These are phyloP conservation scores for Solanum gracilifrons DNA, from an alignment of 257 asterid species.

Conservation along the genomic window DNA sequence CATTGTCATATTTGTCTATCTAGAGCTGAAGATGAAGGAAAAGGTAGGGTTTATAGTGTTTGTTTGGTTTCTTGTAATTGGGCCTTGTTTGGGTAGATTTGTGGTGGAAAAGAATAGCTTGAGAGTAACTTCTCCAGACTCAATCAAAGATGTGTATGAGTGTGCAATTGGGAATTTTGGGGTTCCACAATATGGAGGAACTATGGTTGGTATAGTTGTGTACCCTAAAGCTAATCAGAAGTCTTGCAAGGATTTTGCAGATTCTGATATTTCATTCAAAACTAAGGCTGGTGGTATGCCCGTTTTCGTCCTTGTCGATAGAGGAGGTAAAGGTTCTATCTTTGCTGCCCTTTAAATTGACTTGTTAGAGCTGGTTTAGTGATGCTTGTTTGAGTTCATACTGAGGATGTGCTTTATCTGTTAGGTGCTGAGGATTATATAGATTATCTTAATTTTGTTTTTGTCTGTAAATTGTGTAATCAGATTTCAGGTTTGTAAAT, in stretches of 20 bases:
- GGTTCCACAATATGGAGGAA: constrained; percentile 91
- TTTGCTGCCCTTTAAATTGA: neutral
- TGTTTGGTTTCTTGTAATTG: constrained; percentile 35
- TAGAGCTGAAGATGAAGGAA: constrained; percentile 32
- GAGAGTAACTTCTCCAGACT: constrained; percentile 71
- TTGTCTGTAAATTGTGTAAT: neutral
- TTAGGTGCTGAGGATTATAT: neutral
- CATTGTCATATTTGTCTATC: neutral
- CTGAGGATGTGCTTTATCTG: neutral
- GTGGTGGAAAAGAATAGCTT: constrained; percentile 93
- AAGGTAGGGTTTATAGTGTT: constrained; percentile 23
- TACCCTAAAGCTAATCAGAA: constrained; percentile 80
- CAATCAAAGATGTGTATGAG: constrained; percentile 58
- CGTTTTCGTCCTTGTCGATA: constrained; percentile 70
- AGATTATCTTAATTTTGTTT: neutral
- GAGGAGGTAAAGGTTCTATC: constrained; percentile 56
- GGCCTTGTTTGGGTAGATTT: constrained; percentile 64
- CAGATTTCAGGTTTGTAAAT: neutral
- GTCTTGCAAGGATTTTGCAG: constrained; percentile 51
- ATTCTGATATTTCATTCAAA: constrained; percentile 37
- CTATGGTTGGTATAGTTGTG: constrained; percentile 59
- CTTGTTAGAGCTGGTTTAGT: neutral
- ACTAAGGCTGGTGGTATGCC: constrained; percentile 81
- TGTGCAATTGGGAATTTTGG: constrained; percentile 98
- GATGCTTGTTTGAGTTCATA: neutral